These are phyloP conservation scores for Speleostelium caveatum DNA, from an alignment of 78 protist genomes.

Conservation along the genomic window DNA sequence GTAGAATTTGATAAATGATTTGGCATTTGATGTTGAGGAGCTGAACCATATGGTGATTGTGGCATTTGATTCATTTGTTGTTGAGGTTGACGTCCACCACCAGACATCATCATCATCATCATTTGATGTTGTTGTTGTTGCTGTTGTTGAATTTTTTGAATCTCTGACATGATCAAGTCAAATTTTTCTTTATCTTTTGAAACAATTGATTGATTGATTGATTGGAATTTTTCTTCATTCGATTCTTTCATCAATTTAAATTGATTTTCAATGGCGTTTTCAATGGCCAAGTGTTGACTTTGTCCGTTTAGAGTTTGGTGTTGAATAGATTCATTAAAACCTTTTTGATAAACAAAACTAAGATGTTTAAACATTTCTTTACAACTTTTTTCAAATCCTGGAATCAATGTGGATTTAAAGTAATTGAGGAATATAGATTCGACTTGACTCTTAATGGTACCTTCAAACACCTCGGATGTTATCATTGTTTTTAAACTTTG, in stretches of 20 bases:
- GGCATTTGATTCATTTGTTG: background rate
- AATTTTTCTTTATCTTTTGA: conserved; percentile 17
- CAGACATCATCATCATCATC: no score
- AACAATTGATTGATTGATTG: conserved; percentile 2
- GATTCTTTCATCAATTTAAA: background rate
- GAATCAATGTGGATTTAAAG: conserved; percentile 41
- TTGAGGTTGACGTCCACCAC: background rate
- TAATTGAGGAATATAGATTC: conserved; percentile 39
- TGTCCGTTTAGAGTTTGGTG: conserved; percentile 14
- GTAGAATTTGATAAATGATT: no score
- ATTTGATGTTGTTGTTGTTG: conserved; percentile 36
- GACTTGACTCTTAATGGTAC: conserved; percentile 9
- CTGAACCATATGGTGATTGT: background rate
- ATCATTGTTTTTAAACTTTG: conserved; percentile 3
- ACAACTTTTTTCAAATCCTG: conserved; percentile 73
- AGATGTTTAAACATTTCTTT: conserved; percentile 50
- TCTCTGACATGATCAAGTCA: background rate
- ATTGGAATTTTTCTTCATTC: background rate
- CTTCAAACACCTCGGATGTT: conserved; percentile 12
- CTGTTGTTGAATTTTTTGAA: background rate
- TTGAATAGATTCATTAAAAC: conserved; percentile 37
- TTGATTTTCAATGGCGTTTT: conserved; percentile 8
- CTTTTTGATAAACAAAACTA: conserved; percentile 17
- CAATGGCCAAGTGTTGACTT: conserved; percentile 17
- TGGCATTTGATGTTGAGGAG: no score